A percentile compares a stretch with the other conserved stretches of the same genome.
Conservation (phyloP, 2,329 filamentous ascomycete genomes). For the Corniculantispora saksenae region DNA sequence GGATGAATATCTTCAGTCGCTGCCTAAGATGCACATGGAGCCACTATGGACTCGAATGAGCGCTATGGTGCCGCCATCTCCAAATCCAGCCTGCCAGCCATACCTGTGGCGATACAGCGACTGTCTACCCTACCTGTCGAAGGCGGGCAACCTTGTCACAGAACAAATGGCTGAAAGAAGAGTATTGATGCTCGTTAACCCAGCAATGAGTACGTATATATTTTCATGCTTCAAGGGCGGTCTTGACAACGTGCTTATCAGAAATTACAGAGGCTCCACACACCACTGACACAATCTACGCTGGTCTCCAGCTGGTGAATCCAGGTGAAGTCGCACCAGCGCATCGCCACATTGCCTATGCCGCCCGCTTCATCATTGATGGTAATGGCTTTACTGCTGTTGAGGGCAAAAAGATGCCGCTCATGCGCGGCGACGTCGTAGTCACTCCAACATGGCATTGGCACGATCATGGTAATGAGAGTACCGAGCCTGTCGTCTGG, state of each 20-base stretch:
- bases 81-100: conserved; percentile 44
- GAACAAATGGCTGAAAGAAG: conserved; percentile 44
- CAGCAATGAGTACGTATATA: conserved; percentile 29
- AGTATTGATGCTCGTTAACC: conserved; percentile 46
- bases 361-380: conserved; percentile 59
- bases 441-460: conserved; percentile 60
- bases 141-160: conserved; percentile 37
- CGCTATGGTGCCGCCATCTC: conserved; percentile 46
- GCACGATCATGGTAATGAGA: conserved; percentile 62
- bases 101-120: conserved; percentile 41
- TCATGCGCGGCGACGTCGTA: conserved; percentile 56
- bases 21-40: conserved; percentile 34
- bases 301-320: conserved; percentile 57
- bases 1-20: conserved; percentile 30
- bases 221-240: rapidly evolving
- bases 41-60: conserved; percentile 53
- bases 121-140: conserved; percentile 36
- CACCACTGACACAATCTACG: conserved; percentile 60
- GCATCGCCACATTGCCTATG: conserved; percentile 58
- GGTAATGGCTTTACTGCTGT: conserved; percentile 59
- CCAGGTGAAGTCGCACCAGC: conserved; percentile 57
- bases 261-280: conserved; percentile 46
- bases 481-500: conserved; percentile 56
- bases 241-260: conserved; percentile 22
- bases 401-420: conserved; percentile 52